Percentiles rank a stretch among this genome's conserved stretches.
Conservation (phyloP, 164 flowering plant species). For the Liriodendron chinense region DNA sequence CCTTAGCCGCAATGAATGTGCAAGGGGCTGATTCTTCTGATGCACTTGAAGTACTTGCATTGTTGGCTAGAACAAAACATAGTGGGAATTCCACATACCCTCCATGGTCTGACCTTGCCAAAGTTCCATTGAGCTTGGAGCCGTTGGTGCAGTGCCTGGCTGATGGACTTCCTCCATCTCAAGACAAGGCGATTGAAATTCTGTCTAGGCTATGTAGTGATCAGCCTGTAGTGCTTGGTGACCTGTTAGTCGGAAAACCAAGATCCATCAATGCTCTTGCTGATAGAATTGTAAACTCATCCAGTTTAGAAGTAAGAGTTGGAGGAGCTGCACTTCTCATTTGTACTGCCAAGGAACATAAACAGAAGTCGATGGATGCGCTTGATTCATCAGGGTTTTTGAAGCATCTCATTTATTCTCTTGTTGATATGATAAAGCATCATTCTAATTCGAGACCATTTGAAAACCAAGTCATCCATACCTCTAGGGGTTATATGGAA, state of each 20-base stretch:
- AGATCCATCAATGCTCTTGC: constrained; percentile 53
- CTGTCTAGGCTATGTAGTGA: constrained; percentile 77
- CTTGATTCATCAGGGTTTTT: constrained; percentile 60
- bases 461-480: constrained; percentile 50
- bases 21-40: constrained; percentile 52
- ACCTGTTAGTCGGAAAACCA: constrained; percentile 49
- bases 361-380: constrained; percentile 46
- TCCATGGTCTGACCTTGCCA: constrained; percentile 59
- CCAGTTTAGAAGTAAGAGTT: constrained; percentile 71
- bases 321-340: constrained; percentile 71
- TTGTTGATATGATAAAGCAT: constrained; percentile 67
- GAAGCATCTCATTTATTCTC: constrained; percentile 53
- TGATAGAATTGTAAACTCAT: constrained; percentile 59
- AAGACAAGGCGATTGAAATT: constrained; percentile 79
- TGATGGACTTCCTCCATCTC: constrained; percentile 59
- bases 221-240: constrained; percentile 58
- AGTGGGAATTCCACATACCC: constrained; percentile 42
- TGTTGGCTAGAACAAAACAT: constrained; percentile 61
- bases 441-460: constrained; percentile 40
- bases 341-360: constrained; percentile 73
- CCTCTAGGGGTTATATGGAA: constrained; percentile 54
- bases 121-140: constrained; percentile 64
- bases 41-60: constrained; percentile 62
- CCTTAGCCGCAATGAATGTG: constrained; percentile 55
- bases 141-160: constrained; percentile 60